Conservation (phyloP, 306 rosid species). For the Canavalia ensiformis region DNA sequence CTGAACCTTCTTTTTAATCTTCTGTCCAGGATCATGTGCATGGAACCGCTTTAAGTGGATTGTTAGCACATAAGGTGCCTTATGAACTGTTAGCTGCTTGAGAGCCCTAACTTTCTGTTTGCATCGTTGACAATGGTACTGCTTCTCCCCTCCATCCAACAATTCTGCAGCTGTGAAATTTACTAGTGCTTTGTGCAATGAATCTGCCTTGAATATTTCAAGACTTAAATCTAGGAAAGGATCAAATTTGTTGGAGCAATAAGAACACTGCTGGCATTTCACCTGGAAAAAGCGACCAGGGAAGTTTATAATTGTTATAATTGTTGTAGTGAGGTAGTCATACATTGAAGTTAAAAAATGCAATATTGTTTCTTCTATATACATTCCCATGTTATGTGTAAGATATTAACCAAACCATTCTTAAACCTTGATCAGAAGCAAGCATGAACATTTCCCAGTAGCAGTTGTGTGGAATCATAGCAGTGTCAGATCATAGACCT, state of each 20-base stretch:
- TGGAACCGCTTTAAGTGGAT: slow-evolving; percentile 91
- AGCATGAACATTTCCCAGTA: too few species aligned
- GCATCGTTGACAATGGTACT: slow-evolving; percentile 91
- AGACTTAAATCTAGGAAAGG: slow-evolving; percentile 97
- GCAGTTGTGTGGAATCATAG: too few species aligned
- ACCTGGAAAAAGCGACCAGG: slow-evolving; percentile 66
- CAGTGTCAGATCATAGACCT: neutral
- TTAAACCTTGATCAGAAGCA: neutral
- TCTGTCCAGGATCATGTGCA: slow-evolving; percentile 76
- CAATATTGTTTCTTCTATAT: neutral
- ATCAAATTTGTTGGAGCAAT: slow-evolving; percentile 88
- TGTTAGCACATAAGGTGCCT: slow-evolving; percentile 91
- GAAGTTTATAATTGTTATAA: neutral
- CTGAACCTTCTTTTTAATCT: slow-evolving; percentile 84
- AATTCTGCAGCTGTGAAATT: slow-evolving; percentile 86
- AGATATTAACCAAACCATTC: neutral
- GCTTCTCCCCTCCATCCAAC: slow-evolving; percentile 94
- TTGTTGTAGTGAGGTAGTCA: neutral
- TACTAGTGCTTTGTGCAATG: slow-evolving; percentile 81
- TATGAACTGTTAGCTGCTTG: slow-evolving; percentile 87
- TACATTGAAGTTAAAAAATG: neutral
- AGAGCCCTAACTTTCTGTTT: slow-evolving; percentile 93
- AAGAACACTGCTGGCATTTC: slow-evolving; percentile 85
- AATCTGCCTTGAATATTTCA: slow-evolving; percentile 88
- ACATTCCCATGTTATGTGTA: slow-evolving; percentile 16